phyloP scores from a whole-genome alignment of 176 grass and related monocot genomes.

The Zea luxurians region DNA sequence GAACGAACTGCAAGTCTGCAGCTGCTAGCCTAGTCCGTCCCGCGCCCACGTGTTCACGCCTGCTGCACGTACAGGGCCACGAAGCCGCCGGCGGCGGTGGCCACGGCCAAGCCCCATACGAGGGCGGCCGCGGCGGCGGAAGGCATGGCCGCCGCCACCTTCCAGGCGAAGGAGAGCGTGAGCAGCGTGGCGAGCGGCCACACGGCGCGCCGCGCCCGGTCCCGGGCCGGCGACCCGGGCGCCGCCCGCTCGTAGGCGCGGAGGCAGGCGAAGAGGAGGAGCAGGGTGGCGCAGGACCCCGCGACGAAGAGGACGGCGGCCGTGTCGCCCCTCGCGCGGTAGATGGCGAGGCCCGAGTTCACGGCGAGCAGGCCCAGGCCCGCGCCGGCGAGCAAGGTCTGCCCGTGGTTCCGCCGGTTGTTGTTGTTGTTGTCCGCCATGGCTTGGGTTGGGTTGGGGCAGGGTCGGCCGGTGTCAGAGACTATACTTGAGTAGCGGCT shows the following conservation, averaged over 20 bases:
- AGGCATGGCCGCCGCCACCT: constrained; percentile 33
- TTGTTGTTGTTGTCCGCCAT: not conserved
- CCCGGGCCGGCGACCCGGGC: not conserved
- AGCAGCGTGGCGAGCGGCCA: constrained; percentile 36
- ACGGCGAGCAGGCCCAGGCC: not conserved
- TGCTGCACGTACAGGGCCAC: not conserved
- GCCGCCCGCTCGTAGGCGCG: not conserved
- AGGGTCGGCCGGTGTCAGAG: no score
- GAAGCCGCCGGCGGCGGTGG: not conserved
- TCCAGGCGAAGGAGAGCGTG: not conserved
- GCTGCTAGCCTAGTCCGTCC: no score
- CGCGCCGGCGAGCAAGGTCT: not conserved
- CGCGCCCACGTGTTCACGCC: no score
- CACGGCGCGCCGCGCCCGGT: not conserved
- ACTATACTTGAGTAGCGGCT: no score
- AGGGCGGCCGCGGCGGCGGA: not conserved
- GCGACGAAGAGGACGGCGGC: not conserved
- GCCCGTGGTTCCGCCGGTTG: not conserved
- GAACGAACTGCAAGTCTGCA: no score
- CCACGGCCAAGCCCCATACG: constrained; percentile 5
- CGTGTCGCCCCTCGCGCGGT: not conserved
- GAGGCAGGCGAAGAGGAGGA: not conserved
- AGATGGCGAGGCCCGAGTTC: constrained; percentile 8
- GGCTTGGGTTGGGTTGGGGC: no score
- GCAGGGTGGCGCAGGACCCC: not conserved